These are phyloP conservation scores for Myriangium duriaei DNA, from an alignment of 2,329 filamentous ascomycete genomes.

Conservation along the genomic window DNA sequence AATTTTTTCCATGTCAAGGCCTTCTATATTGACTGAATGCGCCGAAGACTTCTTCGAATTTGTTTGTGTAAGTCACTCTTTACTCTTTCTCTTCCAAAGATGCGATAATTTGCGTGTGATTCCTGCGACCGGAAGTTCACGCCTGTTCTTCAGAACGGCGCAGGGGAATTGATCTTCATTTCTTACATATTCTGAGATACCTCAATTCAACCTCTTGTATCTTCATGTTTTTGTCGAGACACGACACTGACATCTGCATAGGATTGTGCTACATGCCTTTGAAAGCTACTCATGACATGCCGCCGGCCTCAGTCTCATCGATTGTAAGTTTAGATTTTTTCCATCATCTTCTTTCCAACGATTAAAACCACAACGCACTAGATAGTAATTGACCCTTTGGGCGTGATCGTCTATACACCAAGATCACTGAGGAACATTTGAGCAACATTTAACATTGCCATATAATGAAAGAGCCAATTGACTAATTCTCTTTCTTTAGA, in stretches of 20 bases:
- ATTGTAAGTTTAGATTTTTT: neutral
- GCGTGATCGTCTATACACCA: slow-evolving; percentile 27
- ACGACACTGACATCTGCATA: neutral
- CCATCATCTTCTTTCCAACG: slow-evolving; percentile 35
- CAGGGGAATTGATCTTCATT: slow-evolving; percentile 71
- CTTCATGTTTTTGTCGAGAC: neutral
- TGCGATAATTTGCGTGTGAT: slow-evolving; percentile 99
- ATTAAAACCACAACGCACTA: slow-evolving; percentile 51
- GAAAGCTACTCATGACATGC: too few species aligned
- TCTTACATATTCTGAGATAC: slow-evolving; percentile 94
- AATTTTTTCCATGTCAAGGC: neutral
- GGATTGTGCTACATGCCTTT: too few species aligned
- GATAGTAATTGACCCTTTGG: slow-evolving; percentile 34
- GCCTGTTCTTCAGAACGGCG: slow-evolving; percentile 78
- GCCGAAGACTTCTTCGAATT: too few species aligned
- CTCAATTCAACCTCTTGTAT: neutral
- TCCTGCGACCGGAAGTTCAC: slow-evolving; percentile 67
- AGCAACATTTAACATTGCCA: too few species aligned
- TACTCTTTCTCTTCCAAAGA: slow-evolving; percentile 41
- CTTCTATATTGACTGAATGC: too few species aligned
- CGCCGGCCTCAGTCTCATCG: neutral
- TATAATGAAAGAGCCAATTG: too few species aligned
- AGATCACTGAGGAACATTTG: slow-evolving; percentile 28
- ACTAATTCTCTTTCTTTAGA: too few species aligned
- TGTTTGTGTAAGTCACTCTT: slow-evolving; percentile 6